Evolutionary conservation across 2,329 filamentous ascomycete genomes (phyloP).

Genomic region (Colletotrichum musae): DNA sequence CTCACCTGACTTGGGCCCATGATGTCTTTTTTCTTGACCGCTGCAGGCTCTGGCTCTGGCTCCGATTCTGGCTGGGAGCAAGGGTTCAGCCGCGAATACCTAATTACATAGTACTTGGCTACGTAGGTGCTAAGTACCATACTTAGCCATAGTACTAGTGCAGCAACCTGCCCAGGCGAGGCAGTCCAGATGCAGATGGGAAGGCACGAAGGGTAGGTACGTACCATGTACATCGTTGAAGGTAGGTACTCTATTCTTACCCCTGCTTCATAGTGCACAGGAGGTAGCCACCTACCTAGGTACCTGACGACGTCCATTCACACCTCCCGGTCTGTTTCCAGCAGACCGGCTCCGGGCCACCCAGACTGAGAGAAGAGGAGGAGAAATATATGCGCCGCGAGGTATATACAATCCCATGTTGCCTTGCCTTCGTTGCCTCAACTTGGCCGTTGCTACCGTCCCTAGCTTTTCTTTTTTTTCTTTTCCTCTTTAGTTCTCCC

Average conservation of each 20-base stretch:
- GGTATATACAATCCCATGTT: constrained; percentile 47
- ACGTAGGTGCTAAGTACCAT: too few relatives aligned
- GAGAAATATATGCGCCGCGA: constrained; percentile 15
- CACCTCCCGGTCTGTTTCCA: constrained; percentile 37
- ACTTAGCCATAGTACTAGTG: not conserved
- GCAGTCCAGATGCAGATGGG: constrained; percentile 26
- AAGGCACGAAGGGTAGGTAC: constrained; percentile 5
- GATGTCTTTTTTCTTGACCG: constrained; percentile 43
- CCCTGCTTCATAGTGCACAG: constrained; percentile 44
- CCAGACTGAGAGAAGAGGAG: not conserved
- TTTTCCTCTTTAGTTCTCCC: not conserved
- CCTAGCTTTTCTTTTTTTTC: constrained; percentile 24
- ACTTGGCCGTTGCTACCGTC: constrained; percentile 22
- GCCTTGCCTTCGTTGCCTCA: constrained; percentile 45
- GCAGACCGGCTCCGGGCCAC: constrained; percentile 23
- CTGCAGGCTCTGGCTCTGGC: constrained; percentile 43
- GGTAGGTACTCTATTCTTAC: constrained; percentile 35
- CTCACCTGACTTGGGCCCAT: constrained; percentile 48
- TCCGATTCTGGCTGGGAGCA: not conserved
- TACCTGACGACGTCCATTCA: constrained; percentile 47
- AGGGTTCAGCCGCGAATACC: constrained; percentile 40
- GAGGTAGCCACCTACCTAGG: constrained; percentile 32
- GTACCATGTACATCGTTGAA: not conserved
- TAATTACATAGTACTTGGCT: too few relatives aligned
- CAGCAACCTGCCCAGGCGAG: constrained; percentile 15